phyloP scores from a whole-genome alignment of 139 green algal species.

The Chlorella sp. region DNA sequence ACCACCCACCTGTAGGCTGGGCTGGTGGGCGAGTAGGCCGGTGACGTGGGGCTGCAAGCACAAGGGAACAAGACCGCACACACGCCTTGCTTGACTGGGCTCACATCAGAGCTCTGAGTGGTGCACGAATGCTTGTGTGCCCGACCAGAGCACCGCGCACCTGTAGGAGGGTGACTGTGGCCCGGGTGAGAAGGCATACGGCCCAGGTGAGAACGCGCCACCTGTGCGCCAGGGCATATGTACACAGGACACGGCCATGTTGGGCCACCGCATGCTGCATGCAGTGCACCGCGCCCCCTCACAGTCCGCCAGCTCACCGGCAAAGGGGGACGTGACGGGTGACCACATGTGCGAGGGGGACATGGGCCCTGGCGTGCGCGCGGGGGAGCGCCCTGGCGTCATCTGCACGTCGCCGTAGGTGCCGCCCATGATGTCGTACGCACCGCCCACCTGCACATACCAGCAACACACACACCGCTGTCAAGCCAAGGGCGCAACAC shows the following conservation, averaged over 20 bases:
- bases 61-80: too few species aligned
- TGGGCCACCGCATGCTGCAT: too few species aligned
- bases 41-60: constrained; percentile 53
- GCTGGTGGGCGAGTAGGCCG: constrained; percentile 28
- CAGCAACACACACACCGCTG: too few species aligned
- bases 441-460: background rate
- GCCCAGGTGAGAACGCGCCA: constrained; percentile 20
- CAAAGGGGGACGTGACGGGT: constrained; percentile 48
- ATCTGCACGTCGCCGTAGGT: constrained; percentile 16
- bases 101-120: too few species aligned
- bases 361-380: constrained; percentile 35
- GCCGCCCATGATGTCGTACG: background rate
- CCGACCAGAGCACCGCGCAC: too few species aligned
- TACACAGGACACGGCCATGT: too few species aligned
- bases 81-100: too few species aligned
- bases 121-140: too few species aligned
- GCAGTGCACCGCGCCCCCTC: too few species aligned
- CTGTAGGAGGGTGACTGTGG: constrained; percentile 41
- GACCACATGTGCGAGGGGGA: constrained; percentile 45
- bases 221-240: too few species aligned
- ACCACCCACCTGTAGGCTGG: constrained; percentile 34
- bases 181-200: constrained; percentile 38
- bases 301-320: too few species aligned
- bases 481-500: too few species aligned
- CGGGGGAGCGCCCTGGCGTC: constrained; percentile 49